Conservation (phyloP, 441 rosid species). For the Adansonia gregorii region DNA sequence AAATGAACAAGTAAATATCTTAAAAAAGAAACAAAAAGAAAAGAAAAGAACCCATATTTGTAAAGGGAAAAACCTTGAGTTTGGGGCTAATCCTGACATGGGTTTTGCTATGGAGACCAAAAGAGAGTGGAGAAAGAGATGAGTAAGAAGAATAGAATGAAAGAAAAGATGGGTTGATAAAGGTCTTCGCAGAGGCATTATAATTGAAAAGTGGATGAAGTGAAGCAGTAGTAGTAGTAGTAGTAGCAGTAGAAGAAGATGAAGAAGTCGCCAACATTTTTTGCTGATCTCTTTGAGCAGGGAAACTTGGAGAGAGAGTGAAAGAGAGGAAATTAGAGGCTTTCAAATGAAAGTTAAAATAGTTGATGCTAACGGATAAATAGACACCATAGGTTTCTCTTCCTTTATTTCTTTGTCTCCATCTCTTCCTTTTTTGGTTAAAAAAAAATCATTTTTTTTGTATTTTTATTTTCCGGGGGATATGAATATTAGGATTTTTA, state of each 20-base stretch:
- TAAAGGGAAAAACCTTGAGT: constrained; percentile 38
- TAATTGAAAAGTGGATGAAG: constrained; percentile 32
- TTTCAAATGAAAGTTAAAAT: neutral
- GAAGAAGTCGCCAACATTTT: constrained; percentile 33
- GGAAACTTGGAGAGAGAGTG: neutral
- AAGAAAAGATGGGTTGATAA: constrained; percentile 29
- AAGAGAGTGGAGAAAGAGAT: constrained; percentile 33
- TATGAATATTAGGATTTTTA: neutral
- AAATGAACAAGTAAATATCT: neutral
- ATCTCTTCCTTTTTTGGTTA: no score
- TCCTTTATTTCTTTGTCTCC: neutral
- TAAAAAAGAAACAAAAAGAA: neutral
- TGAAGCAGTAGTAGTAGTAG: constrained; percentile 23
- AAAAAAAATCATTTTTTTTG: no score
- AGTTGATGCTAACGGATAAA: constrained; percentile 33
- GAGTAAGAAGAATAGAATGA: constrained; percentile 26
- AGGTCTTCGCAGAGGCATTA: constrained; percentile 33
- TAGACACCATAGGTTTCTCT: constrained; percentile 41
- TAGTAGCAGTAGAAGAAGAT: neutral
- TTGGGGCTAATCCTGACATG: constrained; percentile 33
- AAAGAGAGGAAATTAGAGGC: neutral
- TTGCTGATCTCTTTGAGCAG: constrained; percentile 5
- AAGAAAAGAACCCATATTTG: neutral
- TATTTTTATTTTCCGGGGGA: neutral
- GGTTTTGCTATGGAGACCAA: constrained; percentile 26